Evolutionary conservation across 108 stramenopile species (phyloP).

Genomic region (Fragilariopsis cylindrus): DNA sequence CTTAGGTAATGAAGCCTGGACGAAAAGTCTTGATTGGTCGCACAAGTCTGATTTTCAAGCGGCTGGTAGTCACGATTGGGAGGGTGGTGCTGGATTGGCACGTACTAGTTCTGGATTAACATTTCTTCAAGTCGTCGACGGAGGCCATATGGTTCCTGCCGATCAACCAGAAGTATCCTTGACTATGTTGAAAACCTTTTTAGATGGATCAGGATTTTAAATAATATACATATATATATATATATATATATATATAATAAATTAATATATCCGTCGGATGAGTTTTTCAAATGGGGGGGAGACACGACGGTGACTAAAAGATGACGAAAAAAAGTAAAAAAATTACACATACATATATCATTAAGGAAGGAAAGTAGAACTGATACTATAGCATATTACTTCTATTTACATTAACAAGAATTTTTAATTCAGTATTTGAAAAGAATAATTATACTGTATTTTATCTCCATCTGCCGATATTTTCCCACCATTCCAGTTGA

Average conservation of each 20-base stretch:
- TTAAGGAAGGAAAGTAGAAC: not conserved
- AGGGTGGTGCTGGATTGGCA: conserved; percentile 67
- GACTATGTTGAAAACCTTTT: conserved; percentile 84
- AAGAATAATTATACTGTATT: not conserved
- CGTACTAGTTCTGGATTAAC: conserved; percentile 76
- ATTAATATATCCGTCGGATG: too few species aligned
- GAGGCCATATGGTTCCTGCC: conserved; percentile 95
- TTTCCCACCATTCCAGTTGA: conserved; percentile 83
- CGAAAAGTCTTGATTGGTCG: conserved; percentile 83
- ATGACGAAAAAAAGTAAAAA: not conserved
- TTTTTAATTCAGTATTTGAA: not conserved
- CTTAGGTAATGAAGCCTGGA: conserved; percentile 95
- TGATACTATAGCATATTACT: too few species aligned
- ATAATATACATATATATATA: not conserved
- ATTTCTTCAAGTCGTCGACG: conserved; percentile 78
- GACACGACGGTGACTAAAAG: not conserved
- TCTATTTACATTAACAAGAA: not conserved
- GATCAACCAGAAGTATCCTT: conserved; percentile 86
- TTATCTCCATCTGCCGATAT: conserved; percentile 71
- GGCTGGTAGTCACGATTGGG: conserved; percentile 77
- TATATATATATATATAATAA: too few species aligned
- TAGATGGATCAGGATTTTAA: conserved; percentile 44
- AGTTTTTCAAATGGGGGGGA: not conserved
- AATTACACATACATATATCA: not conserved
- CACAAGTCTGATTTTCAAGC: conserved; percentile 84